Percentiles rank a stretch among this genome's conserved stretches.
These are phyloP conservation scores for Plantago major DNA, from an alignment of 257 asterid species.

Conservation along the genomic window DNA sequence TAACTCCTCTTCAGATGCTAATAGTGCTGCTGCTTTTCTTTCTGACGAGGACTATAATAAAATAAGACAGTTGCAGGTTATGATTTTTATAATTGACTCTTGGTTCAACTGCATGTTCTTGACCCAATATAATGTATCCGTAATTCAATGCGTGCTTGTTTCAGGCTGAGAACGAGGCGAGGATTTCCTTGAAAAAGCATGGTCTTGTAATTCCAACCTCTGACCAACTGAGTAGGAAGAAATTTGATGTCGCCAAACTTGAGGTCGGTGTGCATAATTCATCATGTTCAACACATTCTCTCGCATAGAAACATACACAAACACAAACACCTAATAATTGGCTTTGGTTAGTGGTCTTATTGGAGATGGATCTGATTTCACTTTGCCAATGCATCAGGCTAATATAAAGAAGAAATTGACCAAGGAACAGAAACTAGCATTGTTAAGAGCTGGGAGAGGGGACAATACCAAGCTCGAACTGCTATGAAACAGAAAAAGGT, in stretches of 20 bases:
- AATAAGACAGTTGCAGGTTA: constrained; percentile 75
- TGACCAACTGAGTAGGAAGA: constrained; percentile 28
- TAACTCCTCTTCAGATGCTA: constrained; percentile 23
- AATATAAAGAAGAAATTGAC: constrained; percentile 62
- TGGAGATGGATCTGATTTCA: constrained; percentile 15
- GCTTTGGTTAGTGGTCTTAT: not conserved
- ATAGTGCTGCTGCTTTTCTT: constrained; percentile 68
- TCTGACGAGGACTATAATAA: constrained; percentile 83
- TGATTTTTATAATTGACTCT: constrained; percentile 18
- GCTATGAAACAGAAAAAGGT: constrained; percentile 51
- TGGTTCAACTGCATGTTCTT: not conserved
- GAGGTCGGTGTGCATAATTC: no score
- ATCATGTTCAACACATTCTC: no score
- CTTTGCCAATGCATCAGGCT: constrained; percentile 43
- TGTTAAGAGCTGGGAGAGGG: constrained; percentile 44
- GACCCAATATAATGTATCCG: not conserved
- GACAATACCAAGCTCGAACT: constrained; percentile 39
- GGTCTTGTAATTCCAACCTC: constrained; percentile 52
- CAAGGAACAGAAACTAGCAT: constrained; percentile 53
- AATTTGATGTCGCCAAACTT: constrained; percentile 84
- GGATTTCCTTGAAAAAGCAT: constrained; percentile 42
- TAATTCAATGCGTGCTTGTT: constrained; percentile 10
- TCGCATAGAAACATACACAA: no score
- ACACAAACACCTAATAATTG: not conserved
- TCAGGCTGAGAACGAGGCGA: constrained; percentile 77